These are phyloP conservation scores for Metrosideros polymorpha DNA, from an alignment of 441 rosid species.

Conservation along the genomic window DNA sequence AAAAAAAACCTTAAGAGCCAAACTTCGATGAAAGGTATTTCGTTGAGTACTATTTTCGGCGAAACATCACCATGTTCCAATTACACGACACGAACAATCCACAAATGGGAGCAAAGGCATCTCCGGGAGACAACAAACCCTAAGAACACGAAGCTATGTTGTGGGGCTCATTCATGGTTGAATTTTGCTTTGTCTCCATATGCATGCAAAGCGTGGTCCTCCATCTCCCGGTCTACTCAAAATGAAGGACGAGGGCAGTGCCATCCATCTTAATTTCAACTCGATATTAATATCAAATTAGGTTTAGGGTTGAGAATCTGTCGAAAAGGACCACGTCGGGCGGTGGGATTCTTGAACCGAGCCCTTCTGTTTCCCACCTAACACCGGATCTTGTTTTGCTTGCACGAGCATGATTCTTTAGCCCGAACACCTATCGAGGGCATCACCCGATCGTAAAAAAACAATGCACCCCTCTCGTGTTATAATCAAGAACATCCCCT, in stretches of 20 bases:
- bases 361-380: neutral
- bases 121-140: slow-evolving; percentile 7
- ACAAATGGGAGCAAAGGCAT: neutral
- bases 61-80: neutral
- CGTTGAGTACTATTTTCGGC: too few species aligned
- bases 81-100: neutral
- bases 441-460: neutral
- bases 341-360: neutral
- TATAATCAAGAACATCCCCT: neutral
- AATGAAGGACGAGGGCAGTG: neutral
- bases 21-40: too few species aligned
- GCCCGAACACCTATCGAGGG: neutral
- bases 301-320: neutral
- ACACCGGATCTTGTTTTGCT: neutral
- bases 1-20: too few species aligned
- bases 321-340: neutral
- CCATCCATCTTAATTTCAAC: neutral
- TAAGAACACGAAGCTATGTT: slow-evolving; percentile 4
- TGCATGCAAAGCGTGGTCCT: slow-evolving; percentile 3
- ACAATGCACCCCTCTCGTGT: neutral
- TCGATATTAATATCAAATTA: neutral
- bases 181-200: neutral
- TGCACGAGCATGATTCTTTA: neutral
- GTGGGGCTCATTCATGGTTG: neutral
- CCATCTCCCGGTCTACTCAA: neutral